phyloP scores from a whole-genome alignment of 257 asterid species.

The Solanum pimpinellifolium region DNA sequence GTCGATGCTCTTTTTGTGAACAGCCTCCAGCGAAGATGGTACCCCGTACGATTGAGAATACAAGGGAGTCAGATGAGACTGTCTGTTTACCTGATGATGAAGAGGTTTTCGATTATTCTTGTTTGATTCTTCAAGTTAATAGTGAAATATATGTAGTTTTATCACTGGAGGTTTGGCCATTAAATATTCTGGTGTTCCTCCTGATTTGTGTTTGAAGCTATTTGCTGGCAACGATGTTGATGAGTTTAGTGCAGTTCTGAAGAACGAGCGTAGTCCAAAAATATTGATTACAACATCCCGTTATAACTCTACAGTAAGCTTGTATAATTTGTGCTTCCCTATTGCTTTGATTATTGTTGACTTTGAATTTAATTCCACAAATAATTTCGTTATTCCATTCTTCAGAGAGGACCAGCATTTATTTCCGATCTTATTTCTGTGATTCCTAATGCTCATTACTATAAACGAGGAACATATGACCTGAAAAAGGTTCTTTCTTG shows the following conservation, averaged over 20 bases:
- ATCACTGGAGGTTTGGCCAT: background rate
- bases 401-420: conserved; percentile 91
- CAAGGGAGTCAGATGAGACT: conserved; percentile 84
- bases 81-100: conserved; percentile 87
- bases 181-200: background rate
- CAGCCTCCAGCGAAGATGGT: conserved; percentile 51
- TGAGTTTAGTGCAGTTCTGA: conserved; percentile 62
- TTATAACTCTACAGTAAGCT: conserved; percentile 70
- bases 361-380: background rate
- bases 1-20: background rate
- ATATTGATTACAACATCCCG: conserved; percentile 84
- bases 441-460: conserved; percentile 77
- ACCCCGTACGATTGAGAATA: conserved; percentile 88
- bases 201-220: conserved; percentile 19
- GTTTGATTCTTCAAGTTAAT: background rate
- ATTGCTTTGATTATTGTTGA: background rate
- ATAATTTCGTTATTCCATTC: background rate
- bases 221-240: conserved; percentile 83
- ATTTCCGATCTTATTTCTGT: conserved; percentile 57
- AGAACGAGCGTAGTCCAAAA: conserved; percentile 53
- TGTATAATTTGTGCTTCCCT: background rate
- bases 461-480: conserved; percentile 90
- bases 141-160: background rate
- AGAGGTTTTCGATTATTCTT: conserved; percentile 20
- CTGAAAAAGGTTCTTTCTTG: conserved; percentile 52